Conservation (phyloP, 352 stramenopile species). For the Phytopythium aichiense region DNA sequence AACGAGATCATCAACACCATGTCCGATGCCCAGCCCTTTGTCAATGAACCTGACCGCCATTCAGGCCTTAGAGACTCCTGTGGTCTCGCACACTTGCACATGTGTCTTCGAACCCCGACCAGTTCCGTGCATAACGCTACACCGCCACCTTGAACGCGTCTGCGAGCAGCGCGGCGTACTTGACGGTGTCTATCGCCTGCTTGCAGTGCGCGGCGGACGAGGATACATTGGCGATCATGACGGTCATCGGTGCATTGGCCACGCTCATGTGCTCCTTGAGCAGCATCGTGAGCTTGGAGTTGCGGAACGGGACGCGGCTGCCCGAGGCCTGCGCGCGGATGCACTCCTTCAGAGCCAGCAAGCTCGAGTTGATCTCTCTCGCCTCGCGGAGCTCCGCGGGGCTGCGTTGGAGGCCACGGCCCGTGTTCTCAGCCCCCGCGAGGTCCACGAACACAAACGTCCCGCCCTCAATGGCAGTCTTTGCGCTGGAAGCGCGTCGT, state of each 20-base stretch:
- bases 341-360: conserved; percentile 49
- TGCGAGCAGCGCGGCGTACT: conserved; percentile 37
- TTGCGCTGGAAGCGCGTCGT: conserved; percentile 13
- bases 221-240: conserved; percentile 50
- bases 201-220: conserved; percentile 14
- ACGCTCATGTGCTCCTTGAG: conserved; percentile 30
- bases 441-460: conserved; percentile 49
- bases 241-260: conserved; percentile 15
- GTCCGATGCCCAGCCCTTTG: no score
- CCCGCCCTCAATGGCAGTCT: conserved; percentile 16
- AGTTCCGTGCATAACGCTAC: no score
- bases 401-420: conserved; percentile 27
- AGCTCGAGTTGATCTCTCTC: conserved; percentile 38
- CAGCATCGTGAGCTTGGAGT: conserved; percentile 46
- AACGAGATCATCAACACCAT: no score
- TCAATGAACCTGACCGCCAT: no score
- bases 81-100: no score
- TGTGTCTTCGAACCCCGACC: no score
- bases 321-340: conserved; percentile 24
- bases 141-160: conserved; percentile 27
- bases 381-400: conserved; percentile 18
- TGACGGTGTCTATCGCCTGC: conserved; percentile 37
- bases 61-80: no score
- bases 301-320: conserved; percentile 30
- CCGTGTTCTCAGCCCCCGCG: conserved; percentile 51